Evolutionary conservation across 371 early-diverging fungal species (phyloP).

Genomic region (Mortierella sp.): DNA sequence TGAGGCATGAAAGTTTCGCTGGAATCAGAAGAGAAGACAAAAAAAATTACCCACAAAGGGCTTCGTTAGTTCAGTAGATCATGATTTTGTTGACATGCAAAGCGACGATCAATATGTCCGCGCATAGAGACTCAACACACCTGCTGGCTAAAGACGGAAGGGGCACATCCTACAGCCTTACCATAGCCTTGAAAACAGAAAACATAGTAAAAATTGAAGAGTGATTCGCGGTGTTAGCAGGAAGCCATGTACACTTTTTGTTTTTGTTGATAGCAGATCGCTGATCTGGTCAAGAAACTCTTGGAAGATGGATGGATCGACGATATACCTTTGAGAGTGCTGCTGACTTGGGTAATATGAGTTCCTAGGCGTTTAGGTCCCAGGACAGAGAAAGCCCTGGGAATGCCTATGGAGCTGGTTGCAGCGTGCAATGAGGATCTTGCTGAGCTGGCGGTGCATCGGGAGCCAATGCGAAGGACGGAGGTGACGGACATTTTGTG

Average conservation of each 20-base stretch:
- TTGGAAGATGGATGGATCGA: too few species aligned
- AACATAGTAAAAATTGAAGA: neutral
- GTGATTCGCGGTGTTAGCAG: too few species aligned
- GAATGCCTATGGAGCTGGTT: slow-evolving; percentile 13
- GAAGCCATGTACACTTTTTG: too few species aligned
- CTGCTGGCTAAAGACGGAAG: slow-evolving; percentile 47
- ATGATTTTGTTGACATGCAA: neutral
- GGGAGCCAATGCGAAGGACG: slow-evolving; percentile 34
- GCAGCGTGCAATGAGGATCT: slow-evolving; percentile 5
- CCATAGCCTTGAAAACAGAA: slow-evolving; percentile 22
- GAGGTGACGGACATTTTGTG: slow-evolving; percentile 29
- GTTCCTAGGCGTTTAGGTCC: slow-evolving; percentile 27
- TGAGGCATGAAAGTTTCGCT: slow-evolving; percentile 53
- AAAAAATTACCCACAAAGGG: too few species aligned
- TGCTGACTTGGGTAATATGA: slow-evolving; percentile 17
- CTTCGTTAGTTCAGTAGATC: neutral
- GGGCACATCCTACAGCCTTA: slow-evolving; percentile 44
- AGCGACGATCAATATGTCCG: neutral
- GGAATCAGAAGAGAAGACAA: neutral
- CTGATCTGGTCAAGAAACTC: neutral
- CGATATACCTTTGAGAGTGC: slow-evolving; percentile 32
- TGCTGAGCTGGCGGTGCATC: slow-evolving; percentile 23
- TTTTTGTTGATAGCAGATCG: too few species aligned
- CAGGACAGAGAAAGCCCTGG: slow-evolving; percentile 46
- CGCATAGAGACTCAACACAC: slow-evolving; percentile 2